These are phyloP conservation scores for Penicillium mononematosum DNA, from an alignment of 495 filamentous ascomycete genomes.

Conservation along the genomic window DNA sequence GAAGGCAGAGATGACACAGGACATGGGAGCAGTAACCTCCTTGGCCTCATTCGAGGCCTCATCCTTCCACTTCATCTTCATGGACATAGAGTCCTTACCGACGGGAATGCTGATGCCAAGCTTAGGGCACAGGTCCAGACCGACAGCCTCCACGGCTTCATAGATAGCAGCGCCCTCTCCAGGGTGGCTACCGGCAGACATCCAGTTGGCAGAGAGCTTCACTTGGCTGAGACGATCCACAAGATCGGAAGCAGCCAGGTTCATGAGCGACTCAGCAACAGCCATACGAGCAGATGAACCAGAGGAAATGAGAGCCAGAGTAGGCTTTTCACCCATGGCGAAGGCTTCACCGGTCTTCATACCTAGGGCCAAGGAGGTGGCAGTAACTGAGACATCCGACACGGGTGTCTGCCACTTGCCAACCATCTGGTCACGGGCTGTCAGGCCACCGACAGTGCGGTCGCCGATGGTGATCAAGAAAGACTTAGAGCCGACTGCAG, in stretches of 20 bases:
- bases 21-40: conserved; percentile 89
- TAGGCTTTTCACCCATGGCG: conserved; percentile 95
- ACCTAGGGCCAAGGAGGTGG: conserved; percentile 69
- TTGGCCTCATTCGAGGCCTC: conserved; percentile 62
- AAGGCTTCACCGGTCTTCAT: conserved; percentile 87
- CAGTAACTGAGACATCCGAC: conserved; percentile 87
- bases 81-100: conserved; percentile 96
- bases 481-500: conserved; percentile 89
- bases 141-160: conserved; percentile 90
- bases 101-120: conserved; percentile 91
- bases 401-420: conserved; percentile 97
- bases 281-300: conserved; percentile 96
- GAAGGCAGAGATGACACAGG: conserved; percentile 88
- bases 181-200: conserved; percentile 90
- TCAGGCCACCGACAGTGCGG: conserved; percentile 85
- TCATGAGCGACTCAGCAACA: conserved; percentile 90
- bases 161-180: conserved; percentile 94
- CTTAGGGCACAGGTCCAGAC: conserved; percentile 79
- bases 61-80: conserved; percentile 97
- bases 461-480: conserved; percentile 98
- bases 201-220: conserved; percentile 95
- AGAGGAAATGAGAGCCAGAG: conserved; percentile 83
- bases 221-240: conserved; percentile 73
- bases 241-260: conserved; percentile 83
- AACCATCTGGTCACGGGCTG: conserved; percentile 90